These are phyloP conservation scores for Exutisphaerella laricina DNA, from an alignment of 2,329 filamentous ascomycete species.

Conservation along the genomic window DNA sequence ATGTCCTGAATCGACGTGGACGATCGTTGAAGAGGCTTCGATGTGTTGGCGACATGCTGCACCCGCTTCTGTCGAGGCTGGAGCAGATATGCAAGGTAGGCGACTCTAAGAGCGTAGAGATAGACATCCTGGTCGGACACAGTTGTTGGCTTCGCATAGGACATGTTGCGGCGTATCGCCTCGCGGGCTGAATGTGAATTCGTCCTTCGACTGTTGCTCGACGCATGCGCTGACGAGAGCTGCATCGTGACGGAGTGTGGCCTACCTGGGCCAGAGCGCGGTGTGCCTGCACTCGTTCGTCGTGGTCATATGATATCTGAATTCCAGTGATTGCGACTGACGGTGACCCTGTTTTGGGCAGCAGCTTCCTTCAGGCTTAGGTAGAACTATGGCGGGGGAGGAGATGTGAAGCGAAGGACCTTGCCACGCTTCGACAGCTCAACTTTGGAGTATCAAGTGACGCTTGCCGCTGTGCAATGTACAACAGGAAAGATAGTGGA, in stretches of 20 bases:
- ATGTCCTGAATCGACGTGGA: conserved; percentile 72
- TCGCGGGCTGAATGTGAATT: conserved; percentile 41
- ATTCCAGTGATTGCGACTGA: too few species aligned
- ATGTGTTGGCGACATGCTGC: conserved; percentile 66
- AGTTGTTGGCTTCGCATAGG: conserved; percentile 30
- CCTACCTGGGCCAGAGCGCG: background rate
- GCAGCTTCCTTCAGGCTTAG: too few species aligned
- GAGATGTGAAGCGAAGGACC: too few species aligned
- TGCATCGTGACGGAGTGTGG: conserved; percentile 23
- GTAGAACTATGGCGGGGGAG: too few species aligned
- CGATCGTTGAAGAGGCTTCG: conserved; percentile 59
- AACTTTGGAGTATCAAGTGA: too few species aligned
- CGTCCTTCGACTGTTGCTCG: conserved; percentile 35
- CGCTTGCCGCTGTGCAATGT: too few species aligned
- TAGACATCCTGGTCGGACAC: conserved; percentile 70
- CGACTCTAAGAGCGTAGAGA: conserved; percentile 81
- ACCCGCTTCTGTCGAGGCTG: conserved; percentile 85
- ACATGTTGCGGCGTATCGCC: conserved; percentile 36
- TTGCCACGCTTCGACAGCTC: too few species aligned
- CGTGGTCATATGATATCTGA: background rate
- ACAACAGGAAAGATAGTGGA: too few species aligned
- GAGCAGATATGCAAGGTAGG: conserved; percentile 87
- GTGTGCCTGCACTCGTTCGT: background rate
- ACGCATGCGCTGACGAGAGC: conserved; percentile 27
- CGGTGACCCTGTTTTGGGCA: too few species aligned